Percentiles rank a stretch among this genome's conserved stretches.
These are phyloP conservation scores for Astrothelium macrocarpum DNA, from an alignment of 495 filamentous ascomycete species.

Conservation along the genomic window DNA sequence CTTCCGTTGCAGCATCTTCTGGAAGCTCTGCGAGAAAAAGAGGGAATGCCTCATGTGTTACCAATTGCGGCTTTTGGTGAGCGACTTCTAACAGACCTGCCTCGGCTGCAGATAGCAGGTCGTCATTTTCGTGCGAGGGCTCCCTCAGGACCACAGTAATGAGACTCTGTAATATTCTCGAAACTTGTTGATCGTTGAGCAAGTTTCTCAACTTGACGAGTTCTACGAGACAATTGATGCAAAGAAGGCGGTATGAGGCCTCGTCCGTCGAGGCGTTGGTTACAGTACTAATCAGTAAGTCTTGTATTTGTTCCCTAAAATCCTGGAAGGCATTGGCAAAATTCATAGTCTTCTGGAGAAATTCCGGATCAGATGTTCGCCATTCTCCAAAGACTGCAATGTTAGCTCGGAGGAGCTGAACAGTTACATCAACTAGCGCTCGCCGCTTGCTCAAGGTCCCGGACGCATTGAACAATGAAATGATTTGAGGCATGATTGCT, in stretches of 20 bases:
- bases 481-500: slow-evolving; percentile 48
- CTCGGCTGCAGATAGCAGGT: slow-evolving; percentile 56
- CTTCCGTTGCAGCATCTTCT: slow-evolving; percentile 39
- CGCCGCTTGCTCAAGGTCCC: slow-evolving; percentile 58
- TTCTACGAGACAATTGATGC: slow-evolving; percentile 49
- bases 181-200: slow-evolving; percentile 54
- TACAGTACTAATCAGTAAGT: slow-evolving; percentile 51
- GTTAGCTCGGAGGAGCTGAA: slow-evolving; percentile 48
- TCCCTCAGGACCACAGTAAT: slow-evolving; percentile 56
- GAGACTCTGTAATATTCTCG: slow-evolving; percentile 54
- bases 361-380: slow-evolving; percentile 35
- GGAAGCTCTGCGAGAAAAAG: slow-evolving; percentile 63
- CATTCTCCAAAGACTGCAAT: slow-evolving; percentile 50
- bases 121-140: slow-evolving; percentile 45
- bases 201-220: slow-evolving; percentile 47
- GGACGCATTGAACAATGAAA: slow-evolving; percentile 54
- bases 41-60: slow-evolving; percentile 63
- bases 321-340: slow-evolving; percentile 43
- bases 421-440: slow-evolving; percentile 55
- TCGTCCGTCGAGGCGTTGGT: slow-evolving; percentile 54
- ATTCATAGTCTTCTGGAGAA: slow-evolving; percentile 14
- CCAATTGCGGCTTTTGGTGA: slow-evolving; percentile 53
- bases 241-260: slow-evolving; percentile 53
- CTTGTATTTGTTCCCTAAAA: slow-evolving; percentile 53
- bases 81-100: slow-evolving; percentile 54